Evolutionary conservation across 2,329 filamentous ascomycete species (phyloP).

Genomic region (Rhinocladiella mackenziei): DNA sequence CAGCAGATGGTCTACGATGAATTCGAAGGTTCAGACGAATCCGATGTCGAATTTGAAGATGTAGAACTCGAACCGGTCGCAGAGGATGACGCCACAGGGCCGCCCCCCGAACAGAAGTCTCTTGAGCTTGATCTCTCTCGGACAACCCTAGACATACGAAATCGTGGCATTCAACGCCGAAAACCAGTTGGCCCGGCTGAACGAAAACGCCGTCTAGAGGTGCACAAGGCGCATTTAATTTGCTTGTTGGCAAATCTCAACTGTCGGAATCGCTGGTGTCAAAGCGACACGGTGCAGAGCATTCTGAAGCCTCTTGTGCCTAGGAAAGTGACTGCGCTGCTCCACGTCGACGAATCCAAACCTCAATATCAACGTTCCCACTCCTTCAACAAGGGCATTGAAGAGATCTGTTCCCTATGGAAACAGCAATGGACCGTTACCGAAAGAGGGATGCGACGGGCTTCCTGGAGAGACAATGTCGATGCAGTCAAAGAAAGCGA

Average conservation of each 20-base stretch:
- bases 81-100: constrained; percentile 30
- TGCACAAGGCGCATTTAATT: constrained; percentile 84
- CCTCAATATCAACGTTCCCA: constrained; percentile 59
- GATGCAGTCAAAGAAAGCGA: constrained; percentile 59
- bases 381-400: constrained; percentile 68
- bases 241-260: constrained; percentile 76
- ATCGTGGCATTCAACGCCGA: constrained; percentile 35
- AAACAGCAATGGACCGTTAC: constrained; percentile 60
- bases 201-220: constrained; percentile 60
- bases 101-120: constrained; percentile 39
- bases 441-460: constrained; percentile 63
- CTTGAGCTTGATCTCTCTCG: constrained; percentile 36
- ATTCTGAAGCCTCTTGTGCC: constrained; percentile 62
- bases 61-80: constrained; percentile 38
- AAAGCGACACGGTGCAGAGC: constrained; percentile 65
- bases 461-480: constrained; percentile 70
- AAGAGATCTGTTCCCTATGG: constrained; percentile 43
- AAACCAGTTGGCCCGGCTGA: constrained; percentile 55
- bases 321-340: constrained; percentile 60
- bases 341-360: constrained; percentile 64
- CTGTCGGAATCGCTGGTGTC: constrained; percentile 83
- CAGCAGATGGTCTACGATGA: constrained; percentile 43
- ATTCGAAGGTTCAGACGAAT: constrained; percentile 54
- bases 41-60: constrained; percentile 62
- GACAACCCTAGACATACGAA: constrained; percentile 13